phyloP scores from a whole-genome alignment of 495 filamentous ascomycete species.

The Amphirosellinia nigrospora region DNA sequence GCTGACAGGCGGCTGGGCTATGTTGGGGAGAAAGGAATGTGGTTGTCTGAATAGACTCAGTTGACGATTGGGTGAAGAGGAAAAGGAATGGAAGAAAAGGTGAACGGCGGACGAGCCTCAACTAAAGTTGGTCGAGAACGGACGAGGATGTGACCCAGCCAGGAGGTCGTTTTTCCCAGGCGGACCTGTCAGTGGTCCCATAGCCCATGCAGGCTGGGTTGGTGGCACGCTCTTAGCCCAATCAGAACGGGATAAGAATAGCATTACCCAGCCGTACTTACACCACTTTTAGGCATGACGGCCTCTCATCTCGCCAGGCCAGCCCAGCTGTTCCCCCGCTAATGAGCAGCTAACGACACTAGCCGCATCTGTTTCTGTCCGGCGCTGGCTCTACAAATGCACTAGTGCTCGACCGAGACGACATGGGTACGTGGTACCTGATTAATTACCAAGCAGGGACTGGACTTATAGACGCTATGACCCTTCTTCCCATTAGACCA shows the following conservation, averaged over 20 bases:
- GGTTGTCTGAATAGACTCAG: slow-evolving; percentile 16
- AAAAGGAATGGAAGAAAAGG: slow-evolving; percentile 2
- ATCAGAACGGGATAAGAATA: slow-evolving; percentile 17
- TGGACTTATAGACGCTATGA: neutral
- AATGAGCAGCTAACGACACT: slow-evolving; percentile 2
- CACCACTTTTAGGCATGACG: too few relatives aligned
- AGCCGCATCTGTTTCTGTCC: neutral
- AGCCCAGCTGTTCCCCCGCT: slow-evolving; percentile 4
- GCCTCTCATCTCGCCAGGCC: neutral
- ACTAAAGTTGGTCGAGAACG: slow-evolving; percentile 15
- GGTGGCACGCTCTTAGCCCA: slow-evolving; percentile 8
- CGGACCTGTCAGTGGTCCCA: neutral
- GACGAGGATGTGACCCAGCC: neutral
- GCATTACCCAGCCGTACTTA: neutral
- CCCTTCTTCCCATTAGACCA: neutral
- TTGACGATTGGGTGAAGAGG: slow-evolving; percentile 16
- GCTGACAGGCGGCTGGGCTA: slow-evolving; percentile 30
- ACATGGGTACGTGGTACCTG: neutral
- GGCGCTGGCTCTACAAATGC: neutral
- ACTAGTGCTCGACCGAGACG: too few relatives aligned
- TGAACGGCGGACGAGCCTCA: slow-evolving; percentile 18
- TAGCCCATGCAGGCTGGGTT: neutral
- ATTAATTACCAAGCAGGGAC: neutral
- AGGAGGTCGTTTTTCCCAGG: neutral
- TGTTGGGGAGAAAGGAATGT: slow-evolving; percentile 24